A percentile compares a stretch with the other conserved stretches of the same genome.
Evolutionary conservation across 306 rosid genomes (phyloP).

Genomic region (Pyrus betulifolia): DNA sequence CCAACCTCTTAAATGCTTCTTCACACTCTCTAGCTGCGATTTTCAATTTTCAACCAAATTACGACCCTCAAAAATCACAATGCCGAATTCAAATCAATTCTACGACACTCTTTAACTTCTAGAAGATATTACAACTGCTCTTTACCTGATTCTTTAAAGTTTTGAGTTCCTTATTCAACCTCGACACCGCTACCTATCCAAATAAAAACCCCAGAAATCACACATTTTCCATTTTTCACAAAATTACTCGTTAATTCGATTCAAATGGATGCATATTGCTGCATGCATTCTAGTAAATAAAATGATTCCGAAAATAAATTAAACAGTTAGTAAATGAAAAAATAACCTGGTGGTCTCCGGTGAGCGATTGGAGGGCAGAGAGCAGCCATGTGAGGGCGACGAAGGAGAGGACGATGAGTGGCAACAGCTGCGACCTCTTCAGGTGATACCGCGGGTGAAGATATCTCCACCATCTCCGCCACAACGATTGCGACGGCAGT

Average conservation of each 20-base stretch:
- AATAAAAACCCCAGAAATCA: neutral
- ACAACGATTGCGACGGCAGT: slow-evolving; percentile 13
- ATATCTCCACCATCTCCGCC: slow-evolving; percentile 15
- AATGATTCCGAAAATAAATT: neutral
- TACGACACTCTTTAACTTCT: neutral
- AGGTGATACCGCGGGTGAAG: slow-evolving; percentile 37
- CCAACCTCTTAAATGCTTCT: slow-evolving; percentile 4
- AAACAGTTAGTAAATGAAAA: neutral
- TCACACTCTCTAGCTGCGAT: slow-evolving; percentile 31
- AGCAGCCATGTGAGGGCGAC: slow-evolving; percentile 27
- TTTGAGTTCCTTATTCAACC: slow-evolving; percentile 32
- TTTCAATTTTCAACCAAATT: neutral
- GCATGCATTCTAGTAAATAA: neutral
- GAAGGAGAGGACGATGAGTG: slow-evolving; percentile 22
- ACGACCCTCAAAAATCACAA: neutral
- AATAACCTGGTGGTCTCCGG: slow-evolving; percentile 10
- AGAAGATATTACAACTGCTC: neutral
- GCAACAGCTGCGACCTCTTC: slow-evolving; percentile 33
- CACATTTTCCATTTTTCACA: neutral
- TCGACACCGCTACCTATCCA: slow-evolving; percentile 31
- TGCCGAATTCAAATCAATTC: neutral
- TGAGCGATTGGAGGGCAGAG: slow-evolving; percentile 33
- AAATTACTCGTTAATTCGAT: neutral
- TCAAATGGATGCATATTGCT: neutral
- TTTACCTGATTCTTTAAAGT: slow-evolving; percentile 26